phyloP scores from a whole-genome alignment of 805 yeast genomes.

The Candida maris region DNA sequence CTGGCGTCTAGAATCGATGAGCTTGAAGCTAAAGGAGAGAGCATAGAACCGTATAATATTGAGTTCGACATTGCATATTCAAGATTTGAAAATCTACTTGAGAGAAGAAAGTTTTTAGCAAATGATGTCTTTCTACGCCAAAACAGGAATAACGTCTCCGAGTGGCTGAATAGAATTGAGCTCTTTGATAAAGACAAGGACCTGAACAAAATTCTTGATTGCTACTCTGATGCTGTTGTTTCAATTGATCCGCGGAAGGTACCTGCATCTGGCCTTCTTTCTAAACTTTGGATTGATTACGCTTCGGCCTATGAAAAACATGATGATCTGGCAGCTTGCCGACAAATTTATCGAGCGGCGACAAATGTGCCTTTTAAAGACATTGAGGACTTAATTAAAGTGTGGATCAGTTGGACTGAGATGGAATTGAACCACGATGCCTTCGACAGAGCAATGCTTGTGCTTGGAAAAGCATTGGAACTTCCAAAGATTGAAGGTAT shows the following conservation, averaged over 20 bases:
- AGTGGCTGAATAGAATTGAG: conserved; percentile 65
- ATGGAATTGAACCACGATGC: conserved; percentile 51
- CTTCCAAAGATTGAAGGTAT: conserved; percentile 18
- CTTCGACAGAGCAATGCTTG: conserved; percentile 35
- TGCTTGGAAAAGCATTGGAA: conserved; percentile 34
- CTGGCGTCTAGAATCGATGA: conserved; percentile 26
- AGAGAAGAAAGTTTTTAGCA: conserved; percentile 52
- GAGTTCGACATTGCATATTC: conserved; percentile 44
- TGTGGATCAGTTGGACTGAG: conserved; percentile 78
- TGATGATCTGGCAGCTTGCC: conserved; percentile 55
- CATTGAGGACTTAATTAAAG: conserved; percentile 59
- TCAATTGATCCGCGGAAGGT: conserved; percentile 59
- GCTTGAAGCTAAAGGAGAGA: conserved; percentile 17
- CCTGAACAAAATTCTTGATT: conserved; percentile 42
- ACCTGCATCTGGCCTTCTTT: conserved; percentile 38
- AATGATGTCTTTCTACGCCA: conserved; percentile 67
- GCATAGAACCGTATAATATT: conserved; percentile 17
- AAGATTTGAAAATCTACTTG: conserved; percentile 51
- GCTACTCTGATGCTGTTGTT: conserved; percentile 63
- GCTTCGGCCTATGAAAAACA: conserved; percentile 59
- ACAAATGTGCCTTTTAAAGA: conserved; percentile 64
- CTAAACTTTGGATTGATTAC: conserved; percentile 67
- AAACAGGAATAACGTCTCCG: conserved; percentile 54
- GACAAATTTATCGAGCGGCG: conserved; percentile 60
- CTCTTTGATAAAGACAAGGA: conserved; percentile 39